A percentile compares a stretch with the other conserved stretches of the same genome.
phyloP scores from a whole-genome alignment of 495 filamentous ascomycete genomes.

The Hypomontagnella monticulosa region DNA sequence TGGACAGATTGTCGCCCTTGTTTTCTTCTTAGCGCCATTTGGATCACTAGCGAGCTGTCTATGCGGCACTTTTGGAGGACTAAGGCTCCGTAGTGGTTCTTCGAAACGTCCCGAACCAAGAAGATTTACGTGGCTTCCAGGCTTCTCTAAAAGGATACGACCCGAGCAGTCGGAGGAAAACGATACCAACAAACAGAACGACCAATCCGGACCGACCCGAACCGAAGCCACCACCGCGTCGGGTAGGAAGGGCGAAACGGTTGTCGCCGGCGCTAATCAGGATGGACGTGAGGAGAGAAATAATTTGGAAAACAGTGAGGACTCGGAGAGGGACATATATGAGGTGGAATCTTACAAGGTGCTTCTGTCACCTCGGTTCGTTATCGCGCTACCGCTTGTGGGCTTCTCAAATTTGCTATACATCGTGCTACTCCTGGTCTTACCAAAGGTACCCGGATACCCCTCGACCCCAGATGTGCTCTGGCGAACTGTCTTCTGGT shows the following conservation, averaged over 20 bases:
- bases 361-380: conserved; percentile 36
- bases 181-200: background rate
- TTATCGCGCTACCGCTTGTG: conserved; percentile 32
- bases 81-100: background rate
- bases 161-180: conserved; percentile 17
- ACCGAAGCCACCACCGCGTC: conserved; percentile 1
- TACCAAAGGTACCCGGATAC: conserved; percentile 35
- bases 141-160: conserved; percentile 8
- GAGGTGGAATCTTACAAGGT: conserved; percentile 24
- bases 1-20: conserved; percentile 31
- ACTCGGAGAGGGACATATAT: conserved; percentile 2
- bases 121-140: conserved; percentile 11
- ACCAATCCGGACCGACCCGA: conserved; percentile 1
- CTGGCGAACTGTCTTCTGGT: conserved; percentile 39
- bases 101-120: background rate
- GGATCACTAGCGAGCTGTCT: conserved; percentile 29
- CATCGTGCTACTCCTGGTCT: conserved; percentile 30
- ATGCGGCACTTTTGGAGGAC: conserved; percentile 8
- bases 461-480: conserved; percentile 28
- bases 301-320: conserved; percentile 6
- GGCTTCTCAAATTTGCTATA: conserved; percentile 37
- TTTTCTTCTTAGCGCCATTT: conserved; percentile 32
- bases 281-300: conserved; percentile 3
- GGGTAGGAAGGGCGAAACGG: background rate
- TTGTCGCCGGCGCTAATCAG: background rate